Conservation (phyloP, 163 green algal species). For the Chlorella variabilis region DNA sequence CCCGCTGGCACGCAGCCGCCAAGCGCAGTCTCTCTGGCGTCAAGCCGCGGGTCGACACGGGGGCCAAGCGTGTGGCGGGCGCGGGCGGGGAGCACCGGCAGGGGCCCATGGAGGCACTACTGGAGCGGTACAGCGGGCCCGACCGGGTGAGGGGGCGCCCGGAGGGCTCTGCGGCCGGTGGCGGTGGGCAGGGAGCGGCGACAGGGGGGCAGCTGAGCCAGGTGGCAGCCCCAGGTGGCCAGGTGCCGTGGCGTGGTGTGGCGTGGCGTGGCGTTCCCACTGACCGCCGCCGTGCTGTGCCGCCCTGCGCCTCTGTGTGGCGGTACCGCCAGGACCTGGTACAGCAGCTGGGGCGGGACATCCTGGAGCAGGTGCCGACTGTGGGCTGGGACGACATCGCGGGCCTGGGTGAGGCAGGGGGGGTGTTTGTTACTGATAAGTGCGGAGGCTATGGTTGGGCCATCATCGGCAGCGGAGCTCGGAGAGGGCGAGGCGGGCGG, state of each 20-base stretch:
- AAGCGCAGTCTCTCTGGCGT: neutral
- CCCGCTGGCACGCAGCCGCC: neutral
- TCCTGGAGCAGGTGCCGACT: slow-evolving; percentile 78
- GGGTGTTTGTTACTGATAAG: too few species aligned
- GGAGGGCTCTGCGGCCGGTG: neutral
- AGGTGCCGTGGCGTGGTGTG: too few species aligned
- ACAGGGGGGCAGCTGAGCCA: too few species aligned
- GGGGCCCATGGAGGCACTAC: neutral
- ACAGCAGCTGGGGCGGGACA: slow-evolving; percentile 33
- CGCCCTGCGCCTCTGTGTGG: neutral
- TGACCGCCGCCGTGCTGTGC: too few species aligned
- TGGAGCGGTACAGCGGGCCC: slow-evolving; percentile 1
- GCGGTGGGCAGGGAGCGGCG: neutral
- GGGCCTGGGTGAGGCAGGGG: slow-evolving; percentile 25
- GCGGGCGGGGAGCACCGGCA: too few species aligned
- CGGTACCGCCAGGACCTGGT: slow-evolving; percentile 40
- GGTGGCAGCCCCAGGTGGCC: too few species aligned
- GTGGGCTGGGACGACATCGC: slow-evolving; percentile 89
- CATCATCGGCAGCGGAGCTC: too few species aligned
- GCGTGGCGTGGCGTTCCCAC: too few species aligned
- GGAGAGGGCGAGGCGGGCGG: too few species aligned
- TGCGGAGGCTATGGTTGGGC: too few species aligned
- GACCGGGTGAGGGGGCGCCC: neutral
- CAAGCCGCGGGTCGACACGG: slow-evolving; percentile 20
- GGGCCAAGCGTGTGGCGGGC: slow-evolving; percentile 7